Conservation (phyloP, 2,329 filamentous ascomycete species). For the Diplodia corticola region DNA sequence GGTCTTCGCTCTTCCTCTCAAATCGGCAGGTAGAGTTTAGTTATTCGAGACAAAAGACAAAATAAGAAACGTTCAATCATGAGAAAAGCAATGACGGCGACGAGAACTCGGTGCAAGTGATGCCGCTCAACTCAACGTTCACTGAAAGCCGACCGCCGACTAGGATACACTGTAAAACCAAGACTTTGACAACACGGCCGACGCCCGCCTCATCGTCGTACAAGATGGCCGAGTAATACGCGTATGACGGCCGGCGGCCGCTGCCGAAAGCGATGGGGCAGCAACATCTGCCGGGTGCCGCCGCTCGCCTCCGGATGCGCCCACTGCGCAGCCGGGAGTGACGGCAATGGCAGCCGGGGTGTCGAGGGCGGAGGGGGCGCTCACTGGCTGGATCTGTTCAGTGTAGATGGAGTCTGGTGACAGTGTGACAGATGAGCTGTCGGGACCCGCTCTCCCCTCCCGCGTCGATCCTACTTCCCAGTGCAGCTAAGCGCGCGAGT, state of each 20-base stretch:
- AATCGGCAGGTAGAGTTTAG: no score
- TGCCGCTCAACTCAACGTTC: neutral
- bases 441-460: slow-evolving; percentile 5
- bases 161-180: no score
- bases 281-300: slow-evolving; percentile 26
- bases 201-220: slow-evolving; percentile 28
- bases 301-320: slow-evolving; percentile 24
- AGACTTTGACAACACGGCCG: no score
- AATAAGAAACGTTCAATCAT: neutral
- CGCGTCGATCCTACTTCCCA: slow-evolving; percentile 15
- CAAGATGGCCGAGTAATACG: slow-evolving; percentile 24
- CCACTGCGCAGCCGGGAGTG: slow-evolving; percentile 26
- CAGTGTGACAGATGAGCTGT: neutral
- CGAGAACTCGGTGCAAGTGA: no score
- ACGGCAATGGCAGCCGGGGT: slow-evolving; percentile 20
- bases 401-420: no score
- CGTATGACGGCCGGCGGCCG: slow-evolving; percentile 26
- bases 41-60: neutral
- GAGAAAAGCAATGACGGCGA: no score
- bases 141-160: neutral
- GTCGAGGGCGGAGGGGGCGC: slow-evolving; percentile 17
- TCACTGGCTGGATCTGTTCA: slow-evolving; percentile 23
- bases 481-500: neutral
- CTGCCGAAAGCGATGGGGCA: slow-evolving; percentile 25
- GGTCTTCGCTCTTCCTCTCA: no score